Conservation (phyloP, 2,329 filamentous ascomycete genomes). For the Annulohypoxylon truncatum region DNA sequence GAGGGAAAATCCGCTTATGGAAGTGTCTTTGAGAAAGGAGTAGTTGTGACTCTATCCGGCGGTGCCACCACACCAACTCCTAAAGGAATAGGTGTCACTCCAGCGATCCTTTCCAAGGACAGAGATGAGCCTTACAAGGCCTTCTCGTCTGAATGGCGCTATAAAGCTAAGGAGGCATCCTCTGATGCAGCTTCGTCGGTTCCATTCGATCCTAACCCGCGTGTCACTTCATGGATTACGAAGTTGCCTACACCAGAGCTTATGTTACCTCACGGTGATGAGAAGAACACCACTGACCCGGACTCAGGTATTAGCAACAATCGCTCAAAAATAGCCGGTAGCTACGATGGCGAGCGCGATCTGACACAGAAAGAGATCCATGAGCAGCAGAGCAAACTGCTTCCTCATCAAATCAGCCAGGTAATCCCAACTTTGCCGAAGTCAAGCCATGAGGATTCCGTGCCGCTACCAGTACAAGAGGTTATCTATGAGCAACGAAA, state of each 20-base stretch:
- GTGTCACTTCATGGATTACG: constrained; percentile 18
- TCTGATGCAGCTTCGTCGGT: not conserved
- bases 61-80: not conserved
- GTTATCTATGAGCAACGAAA: not conserved
- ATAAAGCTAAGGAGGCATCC: constrained; percentile 8
- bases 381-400: not conserved
- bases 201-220: not conserved
- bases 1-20: constrained; percentile 21
- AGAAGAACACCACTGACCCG: not conserved
- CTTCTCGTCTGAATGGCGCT: constrained; percentile 14
- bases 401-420: not conserved
- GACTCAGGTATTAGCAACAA: not conserved
- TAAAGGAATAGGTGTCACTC: not conserved
- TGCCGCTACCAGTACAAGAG: not conserved
- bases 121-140: constrained; percentile 5
- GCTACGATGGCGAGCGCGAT: not conserved
- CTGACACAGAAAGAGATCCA: not conserved
- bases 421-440: not conserved
- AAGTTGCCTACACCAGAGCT: constrained; percentile 10
- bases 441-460: not conserved
- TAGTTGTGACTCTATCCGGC: constrained; percentile 20
- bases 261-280: constrained; percentile 3
- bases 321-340: not conserved
- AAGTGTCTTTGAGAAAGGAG: constrained; percentile 35
- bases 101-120: not conserved